Evolutionary conservation across 345 rosid species (phyloP), one percentile per base, ranked within the genome.

Genomic region (Eucalyptus sp.): DNA sequence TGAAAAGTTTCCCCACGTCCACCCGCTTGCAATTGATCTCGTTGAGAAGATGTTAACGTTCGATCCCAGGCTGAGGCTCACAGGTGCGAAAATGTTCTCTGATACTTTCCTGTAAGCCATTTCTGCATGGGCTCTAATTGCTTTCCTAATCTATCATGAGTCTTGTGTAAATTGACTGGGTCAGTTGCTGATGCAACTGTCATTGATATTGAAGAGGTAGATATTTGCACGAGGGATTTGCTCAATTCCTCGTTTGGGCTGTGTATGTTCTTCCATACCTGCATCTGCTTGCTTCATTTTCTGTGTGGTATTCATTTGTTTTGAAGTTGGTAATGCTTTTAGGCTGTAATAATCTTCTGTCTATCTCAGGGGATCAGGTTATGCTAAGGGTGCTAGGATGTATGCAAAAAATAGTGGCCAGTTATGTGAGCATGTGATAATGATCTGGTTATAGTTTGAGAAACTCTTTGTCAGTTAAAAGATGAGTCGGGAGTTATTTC

Each of bases 21-120:
- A 94, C 87, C 93, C 96, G 3, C 49, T 88, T 88, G 99, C 98
- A 62, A 94, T 97, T 86, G 97, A 96, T 93, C 97, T 97, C 41
- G 92, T 95, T 87, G 98, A 97, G 90, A 97, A 94, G 96, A 96
- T 97, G 97, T 90, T 97, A 44, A 95, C 94, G 16, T 97, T 97
- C 91, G 99, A 97, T 92, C 97, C 98, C 37, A 91, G 96, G 80
- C 91, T 48, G 90, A 95, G 99, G 93, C 94, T 97, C 87, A 91
- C 98, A 81, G 99, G 99, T 96, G 85, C 18, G 87, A 50, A 52
- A 17, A 54, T 86, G 68, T 86, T 41, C 48, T 86, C 18, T 51
- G 87, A 86, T 24, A 17, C 87, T 86, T 50, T n/a, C 27, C 64
- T 41, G 48, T 76, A 6, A 76, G 48, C 29, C 84, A 20, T 41